A percentile compares a stretch with the other conserved stretches of the same genome.
Conservation (phyloP, 495 filamentous ascomycete species). For the Podospora pseudoanserina region DNA sequence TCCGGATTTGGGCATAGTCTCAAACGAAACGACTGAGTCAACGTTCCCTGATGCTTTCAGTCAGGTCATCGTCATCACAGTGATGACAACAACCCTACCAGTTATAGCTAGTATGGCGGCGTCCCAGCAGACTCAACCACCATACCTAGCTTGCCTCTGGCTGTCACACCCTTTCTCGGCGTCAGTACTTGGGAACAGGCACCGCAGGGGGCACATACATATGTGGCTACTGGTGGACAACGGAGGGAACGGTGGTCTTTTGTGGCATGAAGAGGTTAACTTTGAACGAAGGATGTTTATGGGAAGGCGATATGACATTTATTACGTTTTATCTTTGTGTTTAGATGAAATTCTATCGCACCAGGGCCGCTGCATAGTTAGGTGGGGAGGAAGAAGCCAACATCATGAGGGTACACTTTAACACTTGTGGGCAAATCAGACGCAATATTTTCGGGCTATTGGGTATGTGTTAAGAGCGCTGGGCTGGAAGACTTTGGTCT, state of each 20-base stretch:
- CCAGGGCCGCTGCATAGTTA: neutral
- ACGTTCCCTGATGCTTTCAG: neutral
- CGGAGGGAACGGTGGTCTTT: neutral
- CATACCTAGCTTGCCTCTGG: neutral
- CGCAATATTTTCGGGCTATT: slow-evolving; percentile 4
- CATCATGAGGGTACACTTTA: neutral
- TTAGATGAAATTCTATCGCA: neutral
- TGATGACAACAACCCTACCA: neutral
- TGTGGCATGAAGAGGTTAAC: neutral
- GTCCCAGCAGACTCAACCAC: neutral
- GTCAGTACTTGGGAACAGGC: neutral
- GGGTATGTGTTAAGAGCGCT: slow-evolving; percentile 11
- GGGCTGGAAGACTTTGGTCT: slow-evolving; percentile 9
- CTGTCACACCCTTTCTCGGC: neutral
- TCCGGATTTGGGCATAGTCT: neutral
- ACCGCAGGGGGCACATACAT: neutral
- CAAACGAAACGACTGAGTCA: neutral
- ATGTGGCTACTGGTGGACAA: neutral
- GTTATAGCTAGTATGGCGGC: neutral
- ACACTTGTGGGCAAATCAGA: neutral
- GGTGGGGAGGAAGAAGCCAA: neutral
- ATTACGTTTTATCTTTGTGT: neutral
- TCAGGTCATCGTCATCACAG: neutral
- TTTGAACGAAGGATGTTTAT: neutral
- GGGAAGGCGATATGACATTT: neutral